Conservation (phyloP, 2,329 filamentous ascomycete species). For the Aschersonia sp. region DNA sequence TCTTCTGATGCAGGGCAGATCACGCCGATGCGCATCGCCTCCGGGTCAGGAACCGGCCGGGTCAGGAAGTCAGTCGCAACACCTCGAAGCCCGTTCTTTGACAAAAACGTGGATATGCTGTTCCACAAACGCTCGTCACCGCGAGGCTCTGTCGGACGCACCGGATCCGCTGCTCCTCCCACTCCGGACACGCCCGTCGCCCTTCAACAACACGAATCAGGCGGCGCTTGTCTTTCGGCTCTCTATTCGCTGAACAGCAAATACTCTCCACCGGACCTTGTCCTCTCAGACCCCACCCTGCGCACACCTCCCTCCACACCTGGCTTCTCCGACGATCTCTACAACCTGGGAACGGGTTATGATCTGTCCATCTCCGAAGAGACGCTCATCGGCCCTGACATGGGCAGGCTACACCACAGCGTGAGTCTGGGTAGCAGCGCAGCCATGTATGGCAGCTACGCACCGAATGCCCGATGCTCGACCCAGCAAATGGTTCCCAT, state of each 20-base stretch:
- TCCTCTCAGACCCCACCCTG: slow-evolving; percentile 27
- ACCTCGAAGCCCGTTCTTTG: slow-evolving; percentile 24
- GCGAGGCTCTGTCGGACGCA: slow-evolving; percentile 22
- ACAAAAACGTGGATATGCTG: slow-evolving; percentile 29
- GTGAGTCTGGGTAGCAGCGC: slow-evolving; percentile 29
- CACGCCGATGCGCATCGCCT: slow-evolving; percentile 38
- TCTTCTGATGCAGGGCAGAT: slow-evolving; percentile 33
- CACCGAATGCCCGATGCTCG: slow-evolving; percentile 21
- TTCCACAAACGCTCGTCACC: slow-evolving; percentile 25
- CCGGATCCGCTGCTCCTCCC: slow-evolving; percentile 28
- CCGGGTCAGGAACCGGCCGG: slow-evolving; percentile 27
- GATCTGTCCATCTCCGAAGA: slow-evolving; percentile 29
- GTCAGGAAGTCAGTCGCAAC: slow-evolving; percentile 16
- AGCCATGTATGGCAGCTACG: slow-evolving; percentile 27
- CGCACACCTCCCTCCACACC: slow-evolving; percentile 41
- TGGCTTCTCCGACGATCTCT: slow-evolving; percentile 27
- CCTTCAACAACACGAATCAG: slow-evolving; percentile 19
- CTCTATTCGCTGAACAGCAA: slow-evolving; percentile 16
- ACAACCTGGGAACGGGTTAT: slow-evolving; percentile 23
- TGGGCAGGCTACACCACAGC: slow-evolving; percentile 29
- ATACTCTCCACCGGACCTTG: slow-evolving; percentile 13
- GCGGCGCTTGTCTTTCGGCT: slow-evolving; percentile 24
- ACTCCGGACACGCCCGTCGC: slow-evolving; percentile 34
- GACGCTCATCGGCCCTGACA: slow-evolving; percentile 30
- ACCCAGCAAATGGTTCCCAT: slow-evolving; percentile 18